Evolutionary conservation across 768 basidiomycete species (phyloP), one percentile per base, ranked within the genome.

Genomic region (Suillus occidentalis): DNA sequence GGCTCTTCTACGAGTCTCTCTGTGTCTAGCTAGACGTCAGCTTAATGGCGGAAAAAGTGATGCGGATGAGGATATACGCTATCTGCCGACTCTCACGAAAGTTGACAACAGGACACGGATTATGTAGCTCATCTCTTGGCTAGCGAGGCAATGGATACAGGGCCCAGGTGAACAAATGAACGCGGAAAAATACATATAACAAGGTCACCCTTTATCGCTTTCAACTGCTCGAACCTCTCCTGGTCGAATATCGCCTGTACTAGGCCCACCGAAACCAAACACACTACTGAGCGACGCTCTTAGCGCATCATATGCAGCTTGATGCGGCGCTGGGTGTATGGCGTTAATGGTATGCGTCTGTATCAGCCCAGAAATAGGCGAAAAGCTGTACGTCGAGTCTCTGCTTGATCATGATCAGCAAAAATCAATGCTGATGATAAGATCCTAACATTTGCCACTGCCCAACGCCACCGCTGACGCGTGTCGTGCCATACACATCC

Each of bases 261-360:
- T 64, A 7, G 57, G 63, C 12, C 56, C 60, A 2, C 68, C 62
- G 31, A 72, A 57, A 0, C 75, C 75, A 34, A 76, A 76, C 18
- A 70, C 47, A 7, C 62, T 69, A 45, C 62, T 67, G 13, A 82
- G 65, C 20, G 75, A 75, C 12, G 71, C 68, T 20, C 83, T 78
- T 1, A 92, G 78, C 2, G 87, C 83, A 63, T 89, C 86, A 70
- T 88, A 91, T 3, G 88, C 88, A 0, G 87, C 83, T 58, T 86
- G 81, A 70, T 91, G 89, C 4, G 92, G 92, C 1, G 88, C 87
- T 0, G 92, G 92, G 53, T 87, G 84, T 56, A 94, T 92, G n/a
- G 88, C 88, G 71, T 93, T 85, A 58, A 94, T 79, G 56, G 79
- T 79, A 71, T 94, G 92, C 57, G 80, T 69, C 57, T 85, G 75